Conservation (phyloP, 2,329 filamentous ascomycete genomes). For the Xylariaceae sp. region DNA sequence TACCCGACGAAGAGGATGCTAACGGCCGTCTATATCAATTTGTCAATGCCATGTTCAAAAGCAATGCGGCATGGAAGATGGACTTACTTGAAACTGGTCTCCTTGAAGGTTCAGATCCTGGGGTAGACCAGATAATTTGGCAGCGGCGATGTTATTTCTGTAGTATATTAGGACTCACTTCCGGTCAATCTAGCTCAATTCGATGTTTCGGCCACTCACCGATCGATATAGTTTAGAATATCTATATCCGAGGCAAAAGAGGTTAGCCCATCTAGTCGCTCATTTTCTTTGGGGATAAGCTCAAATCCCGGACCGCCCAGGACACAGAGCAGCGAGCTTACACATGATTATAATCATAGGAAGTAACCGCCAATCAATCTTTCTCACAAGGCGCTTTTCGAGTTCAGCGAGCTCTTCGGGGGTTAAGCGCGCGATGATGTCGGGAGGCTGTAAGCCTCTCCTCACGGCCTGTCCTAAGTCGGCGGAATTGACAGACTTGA, state of each 20-base stretch:
- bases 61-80: neutral
- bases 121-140: slow-evolving; percentile 47
- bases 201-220: slow-evolving; percentile 17
- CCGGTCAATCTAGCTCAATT: neutral
- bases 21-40: slow-evolving; percentile 38
- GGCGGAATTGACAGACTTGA: slow-evolving; percentile 18
- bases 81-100: slow-evolving; percentile 36
- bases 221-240: slow-evolving; percentile 31
- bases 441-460: slow-evolving; percentile 31
- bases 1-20: slow-evolving; percentile 50
- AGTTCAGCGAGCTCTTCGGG: slow-evolving; percentile 47
- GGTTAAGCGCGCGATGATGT: slow-evolving; percentile 42
- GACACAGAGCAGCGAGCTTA: slow-evolving; percentile 16
- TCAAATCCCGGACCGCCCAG: neutral
- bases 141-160: slow-evolving; percentile 55
- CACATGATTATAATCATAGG: slow-evolving; percentile 66
- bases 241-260: slow-evolving; percentile 8
- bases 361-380: slow-evolving; percentile 62
- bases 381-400: slow-evolving; percentile 56
- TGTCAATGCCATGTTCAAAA: slow-evolving; percentile 11
- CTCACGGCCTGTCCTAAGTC: slow-evolving; percentile 25
- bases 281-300: neutral
- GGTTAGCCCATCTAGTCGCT: slow-evolving; percentile 6
- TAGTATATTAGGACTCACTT: slow-evolving; percentile 9
- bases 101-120: slow-evolving; percentile 34